Percentiles rank a stretch among this genome's conserved stretches.
These are phyloP conservation scores for Heritiera littoralis DNA, from an alignment of 345 rosid genomes.

Conservation along the genomic window DNA sequence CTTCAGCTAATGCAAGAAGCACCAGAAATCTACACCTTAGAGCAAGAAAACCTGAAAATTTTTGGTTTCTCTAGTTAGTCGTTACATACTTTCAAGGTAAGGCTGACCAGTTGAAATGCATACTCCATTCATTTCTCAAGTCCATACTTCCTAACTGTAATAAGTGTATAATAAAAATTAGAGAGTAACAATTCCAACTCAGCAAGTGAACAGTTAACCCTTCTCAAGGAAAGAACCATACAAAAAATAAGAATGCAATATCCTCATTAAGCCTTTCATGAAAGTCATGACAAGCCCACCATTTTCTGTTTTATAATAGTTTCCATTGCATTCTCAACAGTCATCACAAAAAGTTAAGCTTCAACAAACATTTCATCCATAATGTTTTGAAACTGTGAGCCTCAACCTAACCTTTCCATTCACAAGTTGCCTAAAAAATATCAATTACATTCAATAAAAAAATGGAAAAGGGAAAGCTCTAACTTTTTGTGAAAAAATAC, in stretches of 20 bases:
- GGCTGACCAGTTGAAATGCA: background rate
- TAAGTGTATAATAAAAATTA: background rate
- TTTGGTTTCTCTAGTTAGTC: background rate
- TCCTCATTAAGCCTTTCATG: background rate
- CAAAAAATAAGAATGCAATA: background rate
- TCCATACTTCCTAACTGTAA: background rate
- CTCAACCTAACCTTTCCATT: background rate
- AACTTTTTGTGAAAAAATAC: background rate
- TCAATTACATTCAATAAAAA: background rate
- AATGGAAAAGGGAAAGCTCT: background rate
- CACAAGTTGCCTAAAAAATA: background rate
- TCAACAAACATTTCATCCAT: background rate
- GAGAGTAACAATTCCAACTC: background rate
- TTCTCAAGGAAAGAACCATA: background rate
- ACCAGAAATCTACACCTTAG: background rate
- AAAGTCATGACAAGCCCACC: background rate
- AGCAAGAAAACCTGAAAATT: slow-evolving; percentile 8
- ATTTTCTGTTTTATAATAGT: background rate
- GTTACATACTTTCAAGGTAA: background rate
- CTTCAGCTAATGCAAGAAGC: background rate
- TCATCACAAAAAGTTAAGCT: background rate
- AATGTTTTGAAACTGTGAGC: background rate
- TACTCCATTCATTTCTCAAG: background rate
- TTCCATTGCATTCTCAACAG: background rate
- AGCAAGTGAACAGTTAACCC: background rate